Conservation (phyloP, 345 rosid genomes). For the Chamaenerion angustifolium region DNA sequence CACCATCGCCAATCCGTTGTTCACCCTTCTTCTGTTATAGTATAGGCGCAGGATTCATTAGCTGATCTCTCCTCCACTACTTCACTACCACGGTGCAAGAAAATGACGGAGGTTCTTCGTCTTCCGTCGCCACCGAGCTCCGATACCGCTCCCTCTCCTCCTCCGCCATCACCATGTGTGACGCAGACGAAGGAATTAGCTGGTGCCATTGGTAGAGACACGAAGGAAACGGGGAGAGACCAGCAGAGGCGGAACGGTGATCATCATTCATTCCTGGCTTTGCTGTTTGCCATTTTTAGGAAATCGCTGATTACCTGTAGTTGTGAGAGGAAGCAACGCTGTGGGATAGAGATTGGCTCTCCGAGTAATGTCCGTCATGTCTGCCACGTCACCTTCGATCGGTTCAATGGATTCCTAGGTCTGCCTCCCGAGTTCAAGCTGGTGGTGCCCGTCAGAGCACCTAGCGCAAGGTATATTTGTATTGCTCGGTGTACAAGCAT, state of each 20-base stretch:
- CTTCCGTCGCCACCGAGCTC: conserved; percentile 36
- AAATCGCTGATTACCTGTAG: conserved; percentile 57
- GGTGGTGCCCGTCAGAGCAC: conserved; percentile 65
- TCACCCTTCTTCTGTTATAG: too few relatives aligned
- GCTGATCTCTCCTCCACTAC: conserved; percentile 12
- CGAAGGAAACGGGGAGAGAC: conserved; percentile 1
- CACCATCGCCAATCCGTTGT: neutral
- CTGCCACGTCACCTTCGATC: conserved; percentile 83
- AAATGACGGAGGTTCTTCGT: conserved; percentile 77
- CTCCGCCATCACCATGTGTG: conserved; percentile 3
- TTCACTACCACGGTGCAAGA: conserved; percentile 17
- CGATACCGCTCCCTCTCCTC: conserved; percentile 1
- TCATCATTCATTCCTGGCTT: conserved; percentile 17
- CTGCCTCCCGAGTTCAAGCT: conserved; percentile 82
- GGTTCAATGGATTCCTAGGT: conserved; percentile 80
- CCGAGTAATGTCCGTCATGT: conserved; percentile 73
- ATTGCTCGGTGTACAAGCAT: too few relatives aligned
- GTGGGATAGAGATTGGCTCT: conserved; percentile 63
- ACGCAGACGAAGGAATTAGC: conserved; percentile 16
- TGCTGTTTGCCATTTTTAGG: conserved; percentile 51
- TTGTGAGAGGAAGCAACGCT: conserved; percentile 27
- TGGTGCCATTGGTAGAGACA: conserved; percentile 12
- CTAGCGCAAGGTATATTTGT: conserved; percentile 63
- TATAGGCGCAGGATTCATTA: conserved; percentile 13
- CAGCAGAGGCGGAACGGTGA: too few relatives aligned